Conservation (phyloP, 805 yeast genomes). For the Candida takata region DNA sequence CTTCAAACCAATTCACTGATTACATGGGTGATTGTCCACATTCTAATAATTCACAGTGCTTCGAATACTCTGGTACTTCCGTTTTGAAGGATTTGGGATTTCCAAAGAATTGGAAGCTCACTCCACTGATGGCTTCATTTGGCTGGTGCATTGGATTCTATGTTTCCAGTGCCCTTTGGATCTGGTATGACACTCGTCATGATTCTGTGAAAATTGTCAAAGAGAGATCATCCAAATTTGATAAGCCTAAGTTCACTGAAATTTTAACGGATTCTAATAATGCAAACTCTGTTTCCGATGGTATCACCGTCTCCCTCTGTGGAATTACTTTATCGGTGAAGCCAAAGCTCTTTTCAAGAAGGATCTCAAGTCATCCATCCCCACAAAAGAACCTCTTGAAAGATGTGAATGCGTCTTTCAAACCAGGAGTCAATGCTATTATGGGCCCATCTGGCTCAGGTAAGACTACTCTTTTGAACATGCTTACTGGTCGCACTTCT, state of each 20-base stretch:
- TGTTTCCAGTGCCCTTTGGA: constrained; percentile 40
- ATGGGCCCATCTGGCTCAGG: constrained; percentile 85
- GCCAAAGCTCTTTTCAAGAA: constrained; percentile 7
- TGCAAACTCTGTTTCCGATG: no score
- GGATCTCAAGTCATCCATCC: constrained; percentile 3
- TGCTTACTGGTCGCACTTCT: constrained; percentile 48
- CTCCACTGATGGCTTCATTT: constrained; percentile 54
- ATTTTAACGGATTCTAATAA: no score
- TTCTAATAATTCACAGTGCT: constrained; percentile 38
- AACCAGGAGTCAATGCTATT: constrained; percentile 68
- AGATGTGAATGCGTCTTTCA: constrained; percentile 52
- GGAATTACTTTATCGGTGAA: constrained; percentile 9
- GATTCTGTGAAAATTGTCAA: constrained; percentile 16
- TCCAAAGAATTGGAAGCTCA: constrained; percentile 53
- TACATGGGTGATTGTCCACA: constrained; percentile 62
- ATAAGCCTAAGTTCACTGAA: neutral
- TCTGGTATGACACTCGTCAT: constrained; percentile 33
- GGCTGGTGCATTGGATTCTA: constrained; percentile 55
- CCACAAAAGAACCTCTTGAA: constrained; percentile 13
- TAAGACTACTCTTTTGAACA: constrained; percentile 59
- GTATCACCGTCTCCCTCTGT: constrained; percentile 6
- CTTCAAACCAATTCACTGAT: constrained; percentile 58
- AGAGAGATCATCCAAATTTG: constrained; percentile 7
- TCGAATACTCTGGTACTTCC: constrained; percentile 46
- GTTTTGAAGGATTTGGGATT: constrained; percentile 54